Base-by-base conservation (phyloP, 352 stramenopile genomes). In the Halophytophthora polymorphica region DNA sequence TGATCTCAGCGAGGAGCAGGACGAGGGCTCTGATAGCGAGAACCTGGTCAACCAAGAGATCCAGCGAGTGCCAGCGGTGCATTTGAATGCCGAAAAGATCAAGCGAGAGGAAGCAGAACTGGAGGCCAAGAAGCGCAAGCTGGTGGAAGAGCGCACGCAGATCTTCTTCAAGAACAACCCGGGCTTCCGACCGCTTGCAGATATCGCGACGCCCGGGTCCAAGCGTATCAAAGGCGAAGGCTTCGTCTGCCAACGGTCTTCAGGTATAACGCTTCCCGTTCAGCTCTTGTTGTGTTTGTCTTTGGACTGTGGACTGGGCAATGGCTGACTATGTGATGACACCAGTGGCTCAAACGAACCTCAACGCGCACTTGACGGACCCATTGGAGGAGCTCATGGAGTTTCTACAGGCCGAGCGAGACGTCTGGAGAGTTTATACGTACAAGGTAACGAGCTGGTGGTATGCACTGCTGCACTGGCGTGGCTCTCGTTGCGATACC, bases 161-260 rank as follows among this genome's bases (percentile, higher is more conserved):
- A 77, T 88, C 40, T 93, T 93, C 41, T 86, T 86, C 56, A 66
- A 75, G 52, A 84, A 86, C 48, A 93, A 93, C 23, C 80, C 78
- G 18, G 64, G 58, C 3, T 90, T 93, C 45, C 47, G 64, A 22
- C 58, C 58, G 12, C 68, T 88, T 39, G 69, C 61, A 4, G 63
- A 83, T 15, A 38, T 19, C 46, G 67, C 56, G 17, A 40, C 45
- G 8, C 43, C 35, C 45, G 66, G 35, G 50, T 58, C 17, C 36
- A 77, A 62, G 23, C 69, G 72, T 17, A 25, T 84, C 34, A 83
- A 79, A 43, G 56, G 58, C 14, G 69, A 86, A 37, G 61, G 64
- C 0, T 91, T 91, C 44, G 73, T 85, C 3, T 91, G 78, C 34
- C 80, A 88, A 52, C 83, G 74, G 22, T 84, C 83, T 2, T 90